Percentiles rank a stretch among this genome's conserved stretches.
These are phyloP conservation scores for Neolentinus lepideus DNA, from an alignment of 1,284 basidiomycete genomes.

Conservation along the genomic window DNA sequence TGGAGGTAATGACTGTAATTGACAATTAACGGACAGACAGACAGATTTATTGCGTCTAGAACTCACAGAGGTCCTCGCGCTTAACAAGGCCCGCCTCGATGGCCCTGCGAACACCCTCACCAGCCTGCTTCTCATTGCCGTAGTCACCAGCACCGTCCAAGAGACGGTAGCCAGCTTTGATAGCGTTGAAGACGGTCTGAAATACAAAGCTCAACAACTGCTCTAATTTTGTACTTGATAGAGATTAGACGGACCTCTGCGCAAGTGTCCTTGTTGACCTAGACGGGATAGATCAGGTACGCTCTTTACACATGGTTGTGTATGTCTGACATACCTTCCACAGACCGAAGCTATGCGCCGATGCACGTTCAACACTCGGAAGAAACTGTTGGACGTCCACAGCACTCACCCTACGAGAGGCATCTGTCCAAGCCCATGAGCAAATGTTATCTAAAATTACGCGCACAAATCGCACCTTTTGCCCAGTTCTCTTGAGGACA, in stretches of 20 bases:
- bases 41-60: conserved; percentile 7
- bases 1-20: conserved; percentile 56
- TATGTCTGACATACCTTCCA: conserved; percentile 46
- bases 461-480: conserved; percentile 33
- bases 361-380: conserved; percentile 2
- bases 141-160: conserved; percentile 81
- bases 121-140: conserved; percentile 86
- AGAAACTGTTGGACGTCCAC: conserved; percentile 4
- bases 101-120: conserved; percentile 64
- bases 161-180: conserved; percentile 74
- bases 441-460: conserved; percentile 4
- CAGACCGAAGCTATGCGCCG: conserved; percentile 49
- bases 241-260: conserved; percentile 40
- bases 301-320: background rate
- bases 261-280: conserved; percentile 51
- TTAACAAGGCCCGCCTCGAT: conserved; percentile 70
- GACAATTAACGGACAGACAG: background rate
- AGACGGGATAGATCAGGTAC: conserved; percentile 8
- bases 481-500: conserved; percentile 50
- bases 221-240: background rate
- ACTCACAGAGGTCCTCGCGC: conserved; percentile 72
- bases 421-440: conserved; percentile 35
- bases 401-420: conserved; percentile 48
- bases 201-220: background rate
- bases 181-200: conserved; percentile 61